Evolutionary conservation across 2,329 filamentous ascomycete species (phyloP), one percentile per base, ranked within the genome.

Genomic region (Coniochaeta hoffmannii): DNA sequence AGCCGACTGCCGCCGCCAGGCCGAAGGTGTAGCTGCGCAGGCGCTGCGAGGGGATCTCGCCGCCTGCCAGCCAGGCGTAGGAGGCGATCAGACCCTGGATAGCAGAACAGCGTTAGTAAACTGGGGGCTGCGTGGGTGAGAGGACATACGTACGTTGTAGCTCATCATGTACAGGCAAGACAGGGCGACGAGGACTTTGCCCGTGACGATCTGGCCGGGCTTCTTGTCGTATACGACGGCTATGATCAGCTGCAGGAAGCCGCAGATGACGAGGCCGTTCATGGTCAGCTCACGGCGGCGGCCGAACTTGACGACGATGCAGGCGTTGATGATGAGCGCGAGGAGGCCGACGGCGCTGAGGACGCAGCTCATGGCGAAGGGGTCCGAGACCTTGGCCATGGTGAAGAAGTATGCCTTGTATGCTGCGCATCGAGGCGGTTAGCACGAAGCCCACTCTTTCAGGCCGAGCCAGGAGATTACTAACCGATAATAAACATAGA

Each of bases 371-470:
- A 80, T 80, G 55, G 74, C 73, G 62, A 80, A 80, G 9, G 77
- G 71, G 50, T 76, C 68, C 6, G 72, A 66, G 15, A 80, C 75
- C 50, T 71, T 69, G 22, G 77, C 77, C 76, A 80, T 81, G 57
- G 76, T 71, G 63, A 81, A 77, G 69, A 80, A 80, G 64, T 81
- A 81, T 5, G 77, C 78, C 41, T 71, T 69, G 60, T 75, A 76
- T 2, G 73, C 76, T 76, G 35, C 64, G 65, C n/a, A 34, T 38
- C 11, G 12, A 28, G 57, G 19, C 26, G 19, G 32, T 53, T 30
- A 57, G 53, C n/a, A 24, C 12, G 11, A 28, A 32, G 15, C 7
- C 31, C 26, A 3, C 17, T 11, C 22, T 22, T 12, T 41, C 9
- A 7, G 17, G 17, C 19, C 7, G 5, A 41, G 1, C 4, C 15